Evolutionary conservation across 306 rosid species (phyloP), one percentile per base, ranked within the genome.

Genomic region (Abrus pulchellus): DNA sequence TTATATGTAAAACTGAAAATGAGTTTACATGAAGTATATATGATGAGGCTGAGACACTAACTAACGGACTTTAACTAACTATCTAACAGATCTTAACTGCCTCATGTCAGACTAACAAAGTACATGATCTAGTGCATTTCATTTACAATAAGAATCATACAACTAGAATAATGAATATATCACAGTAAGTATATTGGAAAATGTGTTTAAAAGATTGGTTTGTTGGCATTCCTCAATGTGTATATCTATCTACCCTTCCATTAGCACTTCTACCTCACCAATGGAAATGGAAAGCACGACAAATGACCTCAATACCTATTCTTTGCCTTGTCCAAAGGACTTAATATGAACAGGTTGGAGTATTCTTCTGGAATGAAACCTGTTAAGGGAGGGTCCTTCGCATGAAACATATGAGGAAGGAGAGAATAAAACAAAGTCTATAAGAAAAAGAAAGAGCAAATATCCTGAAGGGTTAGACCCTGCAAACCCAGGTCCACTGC

Each of bases 391-490:
- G 79, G 83, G 81, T 72, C 66, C 78, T 73, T 43, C 85, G 55
- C 76, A 63, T 36, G 94, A 90, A 75, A 60, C 87, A 50, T 74
- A 59, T 9, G 88, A 87, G 43, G 94, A 83, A 61, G 94, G 90
- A 36, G 90, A 91, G 90, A 86, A 72, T 38, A 91, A 90, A 82
- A 64, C 84, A n/a, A 89, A 91, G 81, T 78, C 86, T 57, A 87
- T 88, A 90, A 87, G 83, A 68, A 91, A 90, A 90, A 89, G 88
- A 93, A 87, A 93, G 88, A 88, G 91, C 93, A 49, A 87, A 82
- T 87, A 93, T 80, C 94, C 96, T 44, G 88, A 89, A 85, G 96
- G 94, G 68, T 93, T 93, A 77, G 88, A 91, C 76, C 92, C 92
- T 5, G 89, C 86, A 3, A 90, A 90, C 72, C 92, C 91, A 14